phyloP scores from a whole-genome alignment of 2,329 filamentous ascomycete species.

The Moelleriella libera region DNA sequence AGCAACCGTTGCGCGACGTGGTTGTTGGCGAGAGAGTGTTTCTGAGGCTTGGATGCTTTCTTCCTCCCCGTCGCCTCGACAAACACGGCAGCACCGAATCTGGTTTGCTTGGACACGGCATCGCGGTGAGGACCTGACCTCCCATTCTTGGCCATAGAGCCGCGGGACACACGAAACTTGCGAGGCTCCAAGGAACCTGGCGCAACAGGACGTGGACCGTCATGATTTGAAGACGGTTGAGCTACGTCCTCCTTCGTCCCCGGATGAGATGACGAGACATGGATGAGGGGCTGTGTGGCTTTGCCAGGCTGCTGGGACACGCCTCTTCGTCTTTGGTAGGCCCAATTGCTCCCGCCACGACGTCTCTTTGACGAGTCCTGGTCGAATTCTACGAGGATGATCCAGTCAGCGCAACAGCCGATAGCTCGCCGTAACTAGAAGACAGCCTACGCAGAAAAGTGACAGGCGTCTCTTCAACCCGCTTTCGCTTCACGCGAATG shows the following conservation, averaged over 20 bases:
- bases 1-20: not conserved
- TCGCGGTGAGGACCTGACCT: conserved; percentile 8
- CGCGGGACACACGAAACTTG: conserved; percentile 41
- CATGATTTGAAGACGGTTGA: not conserved
- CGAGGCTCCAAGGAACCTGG: conserved; percentile 22
- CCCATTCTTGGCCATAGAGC: conserved; percentile 20
- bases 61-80: conserved; percentile 35
- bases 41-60: conserved; percentile 10
- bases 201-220: not conserved
- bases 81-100: conserved; percentile 35
- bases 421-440: not conserved
- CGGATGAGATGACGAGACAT: conserved; percentile 24
- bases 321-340: conserved; percentile 38
- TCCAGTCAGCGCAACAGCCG: conserved; percentile 1
- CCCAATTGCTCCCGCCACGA: conserved; percentile 33
- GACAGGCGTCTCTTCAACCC: conserved; percentile 36
- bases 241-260: conserved; percentile 5
- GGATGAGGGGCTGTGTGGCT: conserved; percentile 27
- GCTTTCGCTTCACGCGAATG: conserved; percentile 49
- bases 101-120: conserved; percentile 24
- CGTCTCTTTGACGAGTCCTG: conserved; percentile 34
- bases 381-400: conserved; percentile 30
- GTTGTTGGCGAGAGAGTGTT: conserved; percentile 7
- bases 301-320: conserved; percentile 10
- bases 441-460: conserved; percentile 36